Percentiles rank a stretch among this genome's conserved stretches.
These are phyloP conservation scores for Macadamia tetraphylla DNA, from an alignment of 164 flowering plant genomes.

Conservation along the genomic window DNA sequence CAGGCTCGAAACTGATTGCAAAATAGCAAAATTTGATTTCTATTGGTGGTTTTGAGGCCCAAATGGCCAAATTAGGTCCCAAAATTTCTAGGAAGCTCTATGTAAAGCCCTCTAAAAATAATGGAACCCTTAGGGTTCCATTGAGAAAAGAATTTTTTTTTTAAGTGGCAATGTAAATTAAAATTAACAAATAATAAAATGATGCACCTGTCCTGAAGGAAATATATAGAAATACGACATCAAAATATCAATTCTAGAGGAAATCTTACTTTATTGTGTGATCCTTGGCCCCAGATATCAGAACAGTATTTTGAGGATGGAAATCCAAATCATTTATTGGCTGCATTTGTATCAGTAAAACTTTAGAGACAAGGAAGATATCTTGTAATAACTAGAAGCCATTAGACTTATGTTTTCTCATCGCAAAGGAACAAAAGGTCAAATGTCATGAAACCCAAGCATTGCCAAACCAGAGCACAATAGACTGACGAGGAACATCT, in stretches of 20 bases:
- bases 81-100: too few relatives aligned
- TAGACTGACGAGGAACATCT: neutral
- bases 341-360: constrained; percentile 36
- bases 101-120: too few relatives aligned
- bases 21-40: too few relatives aligned
- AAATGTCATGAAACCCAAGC: neutral
- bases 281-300: constrained; percentile 86
- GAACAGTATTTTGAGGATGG: constrained; percentile 65
- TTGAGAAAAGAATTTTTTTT: neutral
- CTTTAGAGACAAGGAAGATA: neutral
- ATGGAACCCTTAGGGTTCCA: neutral
- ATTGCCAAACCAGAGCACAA: neutral
- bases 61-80: too few relatives aligned
- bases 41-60: too few relatives aligned
- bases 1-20: too few relatives aligned
- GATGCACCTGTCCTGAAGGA: neutral
- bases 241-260: neutral
- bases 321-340: constrained; percentile 90
- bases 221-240: neutral
- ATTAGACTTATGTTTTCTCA: too few relatives aligned
- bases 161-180: neutral
- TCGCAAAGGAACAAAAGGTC: too few relatives aligned
- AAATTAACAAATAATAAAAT: neutral
- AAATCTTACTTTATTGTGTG: constrained; percentile 66
- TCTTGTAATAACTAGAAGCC: neutral